Percentiles rank a stretch among this genome's conserved stretches.
phyloP scores from a whole-genome alignment of 2,329 filamentous ascomycete genomes.

The Paraconiothyrium sp. region DNA sequence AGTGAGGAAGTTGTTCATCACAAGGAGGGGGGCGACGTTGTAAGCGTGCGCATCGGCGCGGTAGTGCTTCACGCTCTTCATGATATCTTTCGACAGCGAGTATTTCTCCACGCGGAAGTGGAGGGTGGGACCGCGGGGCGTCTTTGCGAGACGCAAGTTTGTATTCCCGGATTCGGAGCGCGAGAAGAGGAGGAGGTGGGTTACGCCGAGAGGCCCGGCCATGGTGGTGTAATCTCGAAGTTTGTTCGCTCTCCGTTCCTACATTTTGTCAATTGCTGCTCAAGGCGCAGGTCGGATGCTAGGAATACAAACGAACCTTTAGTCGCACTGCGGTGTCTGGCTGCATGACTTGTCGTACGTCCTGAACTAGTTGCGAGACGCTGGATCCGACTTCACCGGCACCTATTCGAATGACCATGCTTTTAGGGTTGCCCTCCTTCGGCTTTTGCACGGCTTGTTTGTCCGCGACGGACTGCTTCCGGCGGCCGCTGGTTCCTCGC shows the following conservation, averaged over 20 bases:
- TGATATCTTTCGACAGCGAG: constrained; percentile 90
- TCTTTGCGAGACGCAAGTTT: constrained; percentile 86
- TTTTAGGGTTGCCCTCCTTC: constrained; percentile 79
- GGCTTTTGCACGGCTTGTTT: constrained; percentile 63
- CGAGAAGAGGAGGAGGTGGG: constrained; percentile 92
- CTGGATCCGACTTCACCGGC: constrained; percentile 92
- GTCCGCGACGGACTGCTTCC: constrained; percentile 46
- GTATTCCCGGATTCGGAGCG: constrained; percentile 90
- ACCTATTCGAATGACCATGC: constrained; percentile 97
- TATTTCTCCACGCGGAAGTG: constrained; percentile 96
- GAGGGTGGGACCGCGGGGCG: constrained; percentile 89
- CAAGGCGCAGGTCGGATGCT: not conserved
- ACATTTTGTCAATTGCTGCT: not conserved
- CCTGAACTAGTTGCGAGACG: constrained; percentile 88
- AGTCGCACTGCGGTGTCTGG: constrained; percentile 89
- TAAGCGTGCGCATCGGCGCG: constrained; percentile 83
- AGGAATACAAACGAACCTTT: constrained; percentile 62
- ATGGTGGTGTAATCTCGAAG: constrained; percentile 93
- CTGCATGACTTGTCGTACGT: constrained; percentile 94
- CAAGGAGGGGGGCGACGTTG: constrained; percentile 83
- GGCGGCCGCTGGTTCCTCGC: constrained; percentile 41
- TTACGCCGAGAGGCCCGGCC: constrained; percentile 92
- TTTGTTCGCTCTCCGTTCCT: constrained; percentile 86
- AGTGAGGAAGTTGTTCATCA: constrained; percentile 97
- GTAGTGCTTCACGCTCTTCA: constrained; percentile 83